phyloP scores from a whole-genome alignment of 495 filamentous ascomycete genomes.

The Talaromyces nanjingensis region DNA sequence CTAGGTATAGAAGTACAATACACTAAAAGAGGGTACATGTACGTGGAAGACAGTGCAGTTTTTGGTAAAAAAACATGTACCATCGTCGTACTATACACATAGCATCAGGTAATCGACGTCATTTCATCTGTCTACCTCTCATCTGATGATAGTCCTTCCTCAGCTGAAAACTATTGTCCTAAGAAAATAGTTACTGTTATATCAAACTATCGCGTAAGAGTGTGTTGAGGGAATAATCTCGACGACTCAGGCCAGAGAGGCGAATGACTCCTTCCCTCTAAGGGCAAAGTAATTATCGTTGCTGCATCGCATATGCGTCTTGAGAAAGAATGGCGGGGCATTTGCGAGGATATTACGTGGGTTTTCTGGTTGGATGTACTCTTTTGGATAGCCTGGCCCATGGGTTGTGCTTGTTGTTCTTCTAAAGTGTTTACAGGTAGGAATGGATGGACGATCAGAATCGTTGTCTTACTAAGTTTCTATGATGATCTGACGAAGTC shows the following conservation, averaged over 20 bases:
- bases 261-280: not conserved
- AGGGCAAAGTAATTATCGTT: not conserved
- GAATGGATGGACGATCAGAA: not conserved
- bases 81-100: not conserved
- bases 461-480: not conserved
- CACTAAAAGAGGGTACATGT: not conserved
- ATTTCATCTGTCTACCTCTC: not conserved
- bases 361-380: not conserved
- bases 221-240: not conserved
- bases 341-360: not conserved
- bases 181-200: not conserved
- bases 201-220: not conserved
- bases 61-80: not conserved
- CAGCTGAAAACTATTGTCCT: not conserved
- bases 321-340: not conserved
- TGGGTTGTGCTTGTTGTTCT: not conserved
- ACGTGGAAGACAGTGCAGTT: slow-evolving; percentile 1
- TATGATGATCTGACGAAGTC: not conserved
- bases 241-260: not conserved
- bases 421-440: too few relatives aligned
- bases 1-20: not conserved
- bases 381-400: not conserved
- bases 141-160: not conserved
- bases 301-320: not conserved
- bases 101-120: not conserved